Conservation (phyloP, 768 basidiomycete genomes). For the Clitopilus hobsonii region DNA sequence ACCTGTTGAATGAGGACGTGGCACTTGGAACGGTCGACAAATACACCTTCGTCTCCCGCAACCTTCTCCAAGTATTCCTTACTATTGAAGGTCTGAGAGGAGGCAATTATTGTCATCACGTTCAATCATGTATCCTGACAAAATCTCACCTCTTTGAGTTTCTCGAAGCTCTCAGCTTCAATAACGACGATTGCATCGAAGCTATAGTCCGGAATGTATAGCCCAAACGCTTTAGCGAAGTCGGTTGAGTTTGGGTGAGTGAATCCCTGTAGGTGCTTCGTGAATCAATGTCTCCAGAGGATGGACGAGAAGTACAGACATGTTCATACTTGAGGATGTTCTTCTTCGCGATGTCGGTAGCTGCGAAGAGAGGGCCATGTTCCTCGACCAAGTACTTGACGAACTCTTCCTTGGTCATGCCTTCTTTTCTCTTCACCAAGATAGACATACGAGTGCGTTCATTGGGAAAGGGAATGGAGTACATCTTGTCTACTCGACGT, state of each 20-base stretch:
- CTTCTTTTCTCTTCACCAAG: constrained; percentile 20
- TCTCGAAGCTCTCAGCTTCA: constrained; percentile 27
- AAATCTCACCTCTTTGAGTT: constrained; percentile 21
- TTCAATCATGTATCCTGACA: neutral
- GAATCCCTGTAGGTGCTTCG: constrained; percentile 10
- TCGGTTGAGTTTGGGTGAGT: constrained; percentile 8
- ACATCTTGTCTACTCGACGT: neutral
- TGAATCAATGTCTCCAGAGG: too few species aligned
- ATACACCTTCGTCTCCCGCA: constrained; percentile 15
- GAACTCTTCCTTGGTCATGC: constrained; percentile 24
- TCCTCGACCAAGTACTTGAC: constrained; percentile 24
- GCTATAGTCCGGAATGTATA: constrained; percentile 10
- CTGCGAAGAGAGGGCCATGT: constrained; percentile 21
- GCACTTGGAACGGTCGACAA: constrained; percentile 10
- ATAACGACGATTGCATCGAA: constrained; percentile 25
- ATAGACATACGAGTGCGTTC: constrained; percentile 23
- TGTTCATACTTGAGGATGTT: constrained; percentile 32
- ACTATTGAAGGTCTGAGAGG: constrained; percentile 8
- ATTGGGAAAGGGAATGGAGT: constrained; percentile 11
- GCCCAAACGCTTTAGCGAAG: constrained; percentile 9
- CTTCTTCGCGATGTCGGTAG: constrained; percentile 23
- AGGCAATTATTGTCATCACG: neutral
- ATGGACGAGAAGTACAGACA: constrained; percentile 3
- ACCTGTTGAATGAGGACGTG: constrained; percentile 4
- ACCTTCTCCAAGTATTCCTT: constrained; percentile 4